Evolutionary conservation across 208 protist species (phyloP).

Genomic region (Spironucleus salmonicida): DNA sequence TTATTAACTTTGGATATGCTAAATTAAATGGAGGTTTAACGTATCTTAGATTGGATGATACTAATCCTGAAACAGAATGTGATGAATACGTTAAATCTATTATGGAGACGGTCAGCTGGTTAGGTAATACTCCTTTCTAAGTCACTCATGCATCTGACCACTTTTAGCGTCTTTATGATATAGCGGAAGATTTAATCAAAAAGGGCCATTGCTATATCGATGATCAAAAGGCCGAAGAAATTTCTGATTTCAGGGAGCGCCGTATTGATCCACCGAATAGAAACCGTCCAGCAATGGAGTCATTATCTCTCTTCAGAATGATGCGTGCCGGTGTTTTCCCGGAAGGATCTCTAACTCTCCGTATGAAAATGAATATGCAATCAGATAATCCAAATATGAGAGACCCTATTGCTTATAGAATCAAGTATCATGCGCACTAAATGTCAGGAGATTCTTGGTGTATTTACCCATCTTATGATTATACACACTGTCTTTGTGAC

Average conservation of each 20-base stretch:
- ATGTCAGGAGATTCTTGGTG: conserved; percentile 58
- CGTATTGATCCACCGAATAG: conserved; percentile 63
- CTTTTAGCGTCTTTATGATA: conserved; percentile 88
- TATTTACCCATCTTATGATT: conserved; percentile 99
- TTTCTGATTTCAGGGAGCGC: conserved; percentile 52
- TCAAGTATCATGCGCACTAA: conserved; percentile 70
- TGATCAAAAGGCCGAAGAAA: conserved; percentile 76
- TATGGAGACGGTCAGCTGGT: conserved; percentile 53
- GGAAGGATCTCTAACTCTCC: conserved; percentile 85
- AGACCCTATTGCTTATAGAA: conserved; percentile 92
- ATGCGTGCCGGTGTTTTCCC: conserved; percentile 76
- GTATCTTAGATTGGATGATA: conserved; percentile 89
- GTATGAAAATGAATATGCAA: conserved; percentile 92
- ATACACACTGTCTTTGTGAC: conserved; percentile 94
- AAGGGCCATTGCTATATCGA: conserved; percentile 73
- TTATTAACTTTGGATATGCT: conserved; percentile 90
- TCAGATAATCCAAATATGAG: conserved; percentile 87
- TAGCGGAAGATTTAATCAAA: conserved; percentile 88
- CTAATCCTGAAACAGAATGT: conserved; percentile 89
- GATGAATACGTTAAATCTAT: conserved; percentile 90
- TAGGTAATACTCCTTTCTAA: conserved; percentile 55
- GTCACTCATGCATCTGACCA: conserved; percentile 93
- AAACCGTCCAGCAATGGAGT: conserved; percentile 67
- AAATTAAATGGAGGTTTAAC: conserved; percentile 67
- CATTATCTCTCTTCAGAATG: conserved; percentile 63